These are phyloP conservation scores for Mycena venus DNA, from an alignment of 768 basidiomycete genomes.

Conservation along the genomic window DNA sequence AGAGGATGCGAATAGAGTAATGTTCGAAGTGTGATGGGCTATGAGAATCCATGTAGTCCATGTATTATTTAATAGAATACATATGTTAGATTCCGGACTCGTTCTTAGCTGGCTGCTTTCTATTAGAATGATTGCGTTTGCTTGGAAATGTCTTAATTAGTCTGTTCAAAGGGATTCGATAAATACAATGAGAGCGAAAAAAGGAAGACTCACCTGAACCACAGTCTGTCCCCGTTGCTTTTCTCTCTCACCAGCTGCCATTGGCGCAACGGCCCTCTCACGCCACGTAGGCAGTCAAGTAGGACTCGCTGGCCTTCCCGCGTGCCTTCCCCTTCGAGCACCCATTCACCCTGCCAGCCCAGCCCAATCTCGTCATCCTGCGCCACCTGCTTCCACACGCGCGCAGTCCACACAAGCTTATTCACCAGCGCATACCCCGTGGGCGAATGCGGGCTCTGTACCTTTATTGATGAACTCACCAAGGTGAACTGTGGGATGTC, in stretches of 20 bases:
- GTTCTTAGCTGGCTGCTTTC: not conserved
- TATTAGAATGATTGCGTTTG: constrained; percentile 13
- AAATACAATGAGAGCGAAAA: not conserved
- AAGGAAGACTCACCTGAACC: constrained; percentile 67
- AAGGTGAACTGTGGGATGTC: constrained; percentile 65
- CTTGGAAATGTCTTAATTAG: constrained; percentile 26
- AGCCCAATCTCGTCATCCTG: constrained; percentile 48
- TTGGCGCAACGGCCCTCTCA: constrained; percentile 42
- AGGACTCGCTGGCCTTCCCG: constrained; percentile 70
- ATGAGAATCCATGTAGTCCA: not conserved
- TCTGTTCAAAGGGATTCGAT: constrained; percentile 2
- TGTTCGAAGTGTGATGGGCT: not conserved
- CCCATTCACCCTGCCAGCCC: constrained; percentile 81
- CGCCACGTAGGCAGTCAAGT: constrained; percentile 65
- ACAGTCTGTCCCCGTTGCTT: constrained; percentile 69
- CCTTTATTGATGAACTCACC: constrained; percentile 56
- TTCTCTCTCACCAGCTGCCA: constrained; percentile 77
- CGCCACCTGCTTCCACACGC: constrained; percentile 51
- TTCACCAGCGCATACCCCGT: constrained; percentile 71
- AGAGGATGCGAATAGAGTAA: not conserved
- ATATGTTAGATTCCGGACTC: not conserved
- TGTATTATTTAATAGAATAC: not conserved
- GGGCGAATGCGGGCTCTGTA: constrained; percentile 73
- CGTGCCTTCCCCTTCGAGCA: constrained; percentile 85
- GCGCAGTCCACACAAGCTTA: constrained; percentile 77